phyloP scores from a whole-genome alignment of 2,329 filamentous ascomycete genomes.

The Microcyclosporella mali region DNA sequence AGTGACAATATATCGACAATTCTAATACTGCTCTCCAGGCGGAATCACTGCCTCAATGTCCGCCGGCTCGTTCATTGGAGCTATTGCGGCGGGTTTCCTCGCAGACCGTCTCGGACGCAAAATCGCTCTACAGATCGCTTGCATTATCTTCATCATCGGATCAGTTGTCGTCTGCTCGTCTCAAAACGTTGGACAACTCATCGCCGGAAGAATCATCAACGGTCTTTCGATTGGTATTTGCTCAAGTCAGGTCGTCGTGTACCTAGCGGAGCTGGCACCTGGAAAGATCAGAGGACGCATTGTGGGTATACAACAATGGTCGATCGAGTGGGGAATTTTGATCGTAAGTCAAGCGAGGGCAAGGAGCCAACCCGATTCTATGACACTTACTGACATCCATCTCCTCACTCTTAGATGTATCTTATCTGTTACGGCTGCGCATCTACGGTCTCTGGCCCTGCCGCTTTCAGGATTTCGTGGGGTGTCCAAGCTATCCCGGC shows the following conservation, averaged over 20 bases:
- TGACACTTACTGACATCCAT: too few species aligned
- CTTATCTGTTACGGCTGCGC: conserved; percentile 59
- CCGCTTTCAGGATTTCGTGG: conserved; percentile 50
- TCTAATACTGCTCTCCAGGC: too few species aligned
- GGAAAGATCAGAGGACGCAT: conserved; percentile 54
- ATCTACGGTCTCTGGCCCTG: conserved; percentile 7
- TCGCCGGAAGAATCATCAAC: conserved; percentile 7
- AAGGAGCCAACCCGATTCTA: too few species aligned
- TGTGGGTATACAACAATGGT: conserved; percentile 67
- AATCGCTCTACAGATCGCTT: conserved; percentile 8
- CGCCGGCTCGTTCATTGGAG: conserved; percentile 7
- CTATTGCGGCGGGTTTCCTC: conserved; percentile 7
- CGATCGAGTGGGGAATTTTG: conserved; percentile 59
- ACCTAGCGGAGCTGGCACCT: conserved; percentile 57
- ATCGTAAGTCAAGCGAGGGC: too few species aligned
- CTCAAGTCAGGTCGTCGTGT: conserved; percentile 44
- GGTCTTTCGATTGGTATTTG: conserved; percentile 11
- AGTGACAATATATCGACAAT: too few species aligned
- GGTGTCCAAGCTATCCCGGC: conserved; percentile 41
- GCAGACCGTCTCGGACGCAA: conserved; percentile 9
- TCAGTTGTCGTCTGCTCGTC: conserved; percentile 7
- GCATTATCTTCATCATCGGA: conserved; percentile 9
- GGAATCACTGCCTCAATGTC: conserved; percentile 11
- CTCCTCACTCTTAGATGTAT: too few species aligned
- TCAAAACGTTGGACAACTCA: conserved; percentile 7